phyloP scores from a whole-genome alignment of 2,329 filamentous ascomycete species.

The Colletotrichum horii region DNA sequence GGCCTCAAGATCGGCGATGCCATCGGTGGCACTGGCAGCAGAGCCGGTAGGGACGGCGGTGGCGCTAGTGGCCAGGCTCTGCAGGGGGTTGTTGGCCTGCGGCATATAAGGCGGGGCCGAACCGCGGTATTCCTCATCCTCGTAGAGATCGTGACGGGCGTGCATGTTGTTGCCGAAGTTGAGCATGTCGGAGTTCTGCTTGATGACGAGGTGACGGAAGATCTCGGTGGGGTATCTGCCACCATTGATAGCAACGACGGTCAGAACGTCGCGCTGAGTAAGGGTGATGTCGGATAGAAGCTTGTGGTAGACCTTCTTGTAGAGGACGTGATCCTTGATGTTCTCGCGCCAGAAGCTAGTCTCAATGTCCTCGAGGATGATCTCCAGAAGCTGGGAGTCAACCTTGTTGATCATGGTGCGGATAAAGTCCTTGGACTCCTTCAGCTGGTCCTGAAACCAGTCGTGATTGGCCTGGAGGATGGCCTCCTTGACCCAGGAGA shows the following conservation, averaged over 20 bases:
- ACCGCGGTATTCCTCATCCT: background rate
- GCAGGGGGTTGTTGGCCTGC: background rate
- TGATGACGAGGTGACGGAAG: conserved; percentile 9
- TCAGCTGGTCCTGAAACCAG: conserved; percentile 11
- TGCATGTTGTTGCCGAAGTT: conserved; percentile 2
- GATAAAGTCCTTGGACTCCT: background rate
- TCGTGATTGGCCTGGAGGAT: conserved; percentile 14
- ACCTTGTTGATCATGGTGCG: background rate
- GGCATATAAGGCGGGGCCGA: background rate
- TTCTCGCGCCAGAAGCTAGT: conserved; percentile 12
- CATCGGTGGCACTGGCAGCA: background rate
- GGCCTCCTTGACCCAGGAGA: conserved; percentile 9
- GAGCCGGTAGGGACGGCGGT: background rate
- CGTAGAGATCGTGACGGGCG: conserved; percentile 3
- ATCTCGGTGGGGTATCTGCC: conserved; percentile 11
- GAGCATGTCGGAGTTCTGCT: conserved; percentile 8
- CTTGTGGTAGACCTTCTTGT: background rate
- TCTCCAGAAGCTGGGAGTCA: conserved; percentile 17
- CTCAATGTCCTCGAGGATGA: conserved; percentile 19
- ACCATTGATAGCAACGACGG: conserved; percentile 10
- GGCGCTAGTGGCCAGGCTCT: background rate
- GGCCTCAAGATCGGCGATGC: background rate
- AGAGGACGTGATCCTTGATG: background rate
- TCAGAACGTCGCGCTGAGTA: conserved; percentile 16
- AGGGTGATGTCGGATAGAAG: background rate